Conservation (phyloP, 2,329 filamentous ascomycete genomes). For the Thielaviopsis euricoi region DNA sequence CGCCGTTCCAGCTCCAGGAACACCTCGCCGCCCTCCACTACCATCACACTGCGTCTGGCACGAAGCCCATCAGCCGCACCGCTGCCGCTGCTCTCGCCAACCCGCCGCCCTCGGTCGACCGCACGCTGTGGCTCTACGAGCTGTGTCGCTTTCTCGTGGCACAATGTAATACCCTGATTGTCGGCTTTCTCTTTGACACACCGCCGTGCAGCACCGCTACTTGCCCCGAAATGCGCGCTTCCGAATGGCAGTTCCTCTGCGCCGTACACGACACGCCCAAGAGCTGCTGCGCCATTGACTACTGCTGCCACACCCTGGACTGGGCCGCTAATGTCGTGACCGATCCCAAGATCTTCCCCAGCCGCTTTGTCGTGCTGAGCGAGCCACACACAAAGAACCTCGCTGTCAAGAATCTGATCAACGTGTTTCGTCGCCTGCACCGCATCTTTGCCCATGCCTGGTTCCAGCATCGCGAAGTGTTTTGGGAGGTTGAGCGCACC, state of each 20-base stretch:
- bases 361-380: slow-evolving; percentile 46
- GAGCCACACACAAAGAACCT: slow-evolving; percentile 42
- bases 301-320: slow-evolving; percentile 96
- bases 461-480: slow-evolving; percentile 92
- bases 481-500: slow-evolving; percentile 81
- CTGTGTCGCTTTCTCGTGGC: slow-evolving; percentile 90
- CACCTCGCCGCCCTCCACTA: slow-evolving; percentile 88
- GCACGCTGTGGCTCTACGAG: slow-evolving; percentile 91
- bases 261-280: slow-evolving; percentile 95
- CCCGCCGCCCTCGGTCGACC: slow-evolving; percentile 67
- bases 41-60: slow-evolving; percentile 52
- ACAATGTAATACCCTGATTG: slow-evolving; percentile 82
- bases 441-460: slow-evolving; percentile 96
- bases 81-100: slow-evolving; percentile 62
- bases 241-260: slow-evolving; percentile 97
- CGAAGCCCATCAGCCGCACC: slow-evolving; percentile 55
- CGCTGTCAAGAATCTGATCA: slow-evolving; percentile 72
- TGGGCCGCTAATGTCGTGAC: slow-evolving; percentile 94
- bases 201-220: slow-evolving; percentile 79
- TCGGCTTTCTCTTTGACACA: slow-evolving; percentile 80
- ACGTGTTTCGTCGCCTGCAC: slow-evolving; percentile 87
- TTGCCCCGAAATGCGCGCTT: slow-evolving; percentile 95
- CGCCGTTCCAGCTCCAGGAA: slow-evolving; percentile 92
- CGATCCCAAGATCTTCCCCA: slow-evolving; percentile 88
- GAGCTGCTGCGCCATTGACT: slow-evolving; percentile 94